These are phyloP conservation scores for Gaeumannomyces sp. DNA, from an alignment of 2,329 filamentous ascomycete genomes.

Conservation along the genomic window DNA sequence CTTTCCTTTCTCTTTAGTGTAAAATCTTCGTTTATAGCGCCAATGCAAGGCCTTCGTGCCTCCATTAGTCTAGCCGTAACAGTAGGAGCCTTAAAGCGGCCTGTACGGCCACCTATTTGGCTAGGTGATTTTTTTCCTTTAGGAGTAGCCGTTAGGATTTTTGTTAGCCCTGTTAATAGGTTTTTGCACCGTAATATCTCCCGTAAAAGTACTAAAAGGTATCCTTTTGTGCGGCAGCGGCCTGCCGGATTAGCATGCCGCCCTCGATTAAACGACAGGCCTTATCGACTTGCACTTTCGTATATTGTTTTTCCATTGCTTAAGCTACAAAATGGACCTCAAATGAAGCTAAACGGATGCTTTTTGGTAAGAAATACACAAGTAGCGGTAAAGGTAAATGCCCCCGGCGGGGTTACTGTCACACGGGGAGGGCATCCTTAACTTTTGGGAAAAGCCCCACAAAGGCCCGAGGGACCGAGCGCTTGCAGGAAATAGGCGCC, in stretches of 20 bases:
- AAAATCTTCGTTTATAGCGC: no score
- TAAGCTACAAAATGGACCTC: not conserved
- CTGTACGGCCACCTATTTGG: slow-evolving; percentile 11
- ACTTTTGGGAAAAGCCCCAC: no score
- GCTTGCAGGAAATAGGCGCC: no score
- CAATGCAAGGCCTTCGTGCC: no score
- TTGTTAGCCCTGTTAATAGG: not conserved
- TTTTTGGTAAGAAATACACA: not conserved
- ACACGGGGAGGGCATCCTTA: no score
- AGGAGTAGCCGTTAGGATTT: slow-evolving; percentile 1
- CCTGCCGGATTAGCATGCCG: not conserved
- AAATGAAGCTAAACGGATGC: not conserved
- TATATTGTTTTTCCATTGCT: not conserved
- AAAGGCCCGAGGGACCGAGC: no score
- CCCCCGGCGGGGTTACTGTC: no score
- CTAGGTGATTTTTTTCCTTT: slow-evolving; percentile 10
- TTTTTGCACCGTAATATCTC: not conserved
- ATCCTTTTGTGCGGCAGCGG: not conserved
- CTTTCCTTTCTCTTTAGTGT: no score
- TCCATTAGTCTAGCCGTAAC: no score
- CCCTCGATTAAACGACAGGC: not conserved
- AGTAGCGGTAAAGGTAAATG: no score
- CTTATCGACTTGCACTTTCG: no score
- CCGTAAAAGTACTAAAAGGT: not conserved
- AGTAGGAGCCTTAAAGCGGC: slow-evolving; percentile 11